These are phyloP conservation scores for Senecio squalidus DNA, from an alignment of 140 eudicot genomes.

Conservation along the genomic window DNA sequence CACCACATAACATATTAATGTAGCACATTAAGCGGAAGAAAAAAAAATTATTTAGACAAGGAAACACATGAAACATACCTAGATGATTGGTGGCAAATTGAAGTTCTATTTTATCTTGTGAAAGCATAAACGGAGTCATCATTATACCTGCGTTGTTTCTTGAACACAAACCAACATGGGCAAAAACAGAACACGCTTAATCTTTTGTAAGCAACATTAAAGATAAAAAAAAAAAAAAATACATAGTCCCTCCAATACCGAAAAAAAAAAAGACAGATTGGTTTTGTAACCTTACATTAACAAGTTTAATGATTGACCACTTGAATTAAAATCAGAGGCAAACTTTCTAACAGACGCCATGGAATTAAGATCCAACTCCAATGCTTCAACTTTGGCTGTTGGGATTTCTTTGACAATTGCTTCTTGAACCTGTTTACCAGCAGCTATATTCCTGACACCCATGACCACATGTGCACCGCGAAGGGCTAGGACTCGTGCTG, in stretches of 20 bases:
- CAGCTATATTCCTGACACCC: slow-evolving; percentile 64
- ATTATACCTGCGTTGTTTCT: slow-evolving; percentile 92
- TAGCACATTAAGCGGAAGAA: background rate
- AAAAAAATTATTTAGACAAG: background rate
- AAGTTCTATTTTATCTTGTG: slow-evolving; percentile 70
- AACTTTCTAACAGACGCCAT: slow-evolving; percentile 65
- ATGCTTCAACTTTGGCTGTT: slow-evolving; percentile 59
- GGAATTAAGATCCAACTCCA: slow-evolving; percentile 83
- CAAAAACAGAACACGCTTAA: background rate
- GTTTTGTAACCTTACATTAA: slow-evolving; percentile 51
- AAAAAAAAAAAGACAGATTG: background rate
- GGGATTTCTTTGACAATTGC: slow-evolving; percentile 57
- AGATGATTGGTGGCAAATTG: slow-evolving; percentile 88
- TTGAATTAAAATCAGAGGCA: slow-evolving; percentile 52
- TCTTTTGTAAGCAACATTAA: background rate
- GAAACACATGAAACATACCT: slow-evolving; percentile 36
- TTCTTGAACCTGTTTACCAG: slow-evolving; percentile 58
- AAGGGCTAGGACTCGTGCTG: slow-evolving; percentile 69
- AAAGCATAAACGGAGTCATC: slow-evolving; percentile 71
- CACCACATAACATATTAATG: background rate
- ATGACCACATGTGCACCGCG: slow-evolving; percentile 79
- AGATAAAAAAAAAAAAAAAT: background rate
- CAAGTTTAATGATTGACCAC: slow-evolving; percentile 54
- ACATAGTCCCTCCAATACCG: background rate
- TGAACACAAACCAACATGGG: slow-evolving; percentile 15